Evolutionary conservation across 179 eudicot genomes (phyloP).

Genomic region (Silene coronaria): DNA sequence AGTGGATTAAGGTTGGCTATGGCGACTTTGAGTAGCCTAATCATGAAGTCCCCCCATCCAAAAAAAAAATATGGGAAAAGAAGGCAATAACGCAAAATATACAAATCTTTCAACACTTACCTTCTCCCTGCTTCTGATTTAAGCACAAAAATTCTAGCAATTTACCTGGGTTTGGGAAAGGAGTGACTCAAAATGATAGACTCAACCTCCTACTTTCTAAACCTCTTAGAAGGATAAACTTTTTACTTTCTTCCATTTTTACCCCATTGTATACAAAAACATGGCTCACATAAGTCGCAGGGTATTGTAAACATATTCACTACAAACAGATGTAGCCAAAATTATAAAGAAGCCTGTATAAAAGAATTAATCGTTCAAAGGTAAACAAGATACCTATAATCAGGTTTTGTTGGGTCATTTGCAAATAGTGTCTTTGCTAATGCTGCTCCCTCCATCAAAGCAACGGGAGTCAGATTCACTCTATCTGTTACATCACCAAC

Average conservation of each 20-base stretch:
- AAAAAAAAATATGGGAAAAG: no score
- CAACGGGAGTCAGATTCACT: conserved; percentile 92
- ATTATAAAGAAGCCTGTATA: neutral
- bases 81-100: no score
- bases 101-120: no score
- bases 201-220: no score
- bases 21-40: no score
- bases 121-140: no score
- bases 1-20: no score
- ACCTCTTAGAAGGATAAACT: neutral
- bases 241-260: neutral
- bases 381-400: conserved; percentile 51
- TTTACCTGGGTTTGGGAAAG: no score
- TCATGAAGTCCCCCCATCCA: no score
- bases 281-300: neutral
- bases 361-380: neutral
- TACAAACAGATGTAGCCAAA: neutral
- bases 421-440: conserved; percentile 85
- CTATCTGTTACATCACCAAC: conserved; percentile 98
- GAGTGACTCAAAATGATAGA: no score
- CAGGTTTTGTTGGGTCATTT: conserved; percentile 88
- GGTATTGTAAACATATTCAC: neutral
- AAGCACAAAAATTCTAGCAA: no score
- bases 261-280: neutral
- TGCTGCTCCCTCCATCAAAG: conserved; percentile 96